A percentile compares a stretch with the other conserved stretches of the same genome.
phyloP scores from a whole-genome alignment of 495 filamentous ascomycete species.

The Penicillium ochrochloron region DNA sequence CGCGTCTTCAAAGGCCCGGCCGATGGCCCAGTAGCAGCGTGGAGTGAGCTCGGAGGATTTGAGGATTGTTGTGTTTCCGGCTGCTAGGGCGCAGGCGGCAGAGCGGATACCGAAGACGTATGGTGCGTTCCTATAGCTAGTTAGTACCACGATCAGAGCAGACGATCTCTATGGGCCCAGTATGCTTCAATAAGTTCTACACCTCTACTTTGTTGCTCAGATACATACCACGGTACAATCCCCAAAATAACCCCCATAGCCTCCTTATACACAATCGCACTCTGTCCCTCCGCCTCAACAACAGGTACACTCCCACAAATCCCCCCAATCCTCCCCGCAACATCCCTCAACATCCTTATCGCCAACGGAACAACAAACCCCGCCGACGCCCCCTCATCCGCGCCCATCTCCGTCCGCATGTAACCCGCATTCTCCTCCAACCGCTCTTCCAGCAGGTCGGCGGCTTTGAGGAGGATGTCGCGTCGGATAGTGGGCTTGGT shows the following conservation, averaged over 20 bases:
- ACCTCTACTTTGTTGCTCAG: not conserved
- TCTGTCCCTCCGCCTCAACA: slow-evolving; percentile 55
- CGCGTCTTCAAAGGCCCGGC: slow-evolving; percentile 69
- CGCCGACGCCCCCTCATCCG: slow-evolving; percentile 47
- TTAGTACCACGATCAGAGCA: not conserved
- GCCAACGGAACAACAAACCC: slow-evolving; percentile 64
- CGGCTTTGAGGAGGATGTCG: slow-evolving; percentile 74
- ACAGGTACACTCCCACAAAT: slow-evolving; percentile 69
- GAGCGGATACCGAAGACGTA: slow-evolving; percentile 71
- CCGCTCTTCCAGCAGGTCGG: slow-evolving; percentile 66
- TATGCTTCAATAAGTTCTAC: not conserved
- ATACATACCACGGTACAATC: slow-evolving; percentile 79
- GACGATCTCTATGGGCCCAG: not conserved
- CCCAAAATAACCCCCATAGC: slow-evolving; percentile 81
- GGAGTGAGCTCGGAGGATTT: slow-evolving; percentile 79
- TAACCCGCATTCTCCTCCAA: slow-evolving; percentile 62
- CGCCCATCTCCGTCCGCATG: slow-evolving; percentile 76
- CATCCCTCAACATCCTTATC: slow-evolving; percentile 67
- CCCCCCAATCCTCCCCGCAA: slow-evolving; percentile 67
- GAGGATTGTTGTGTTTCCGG: slow-evolving; percentile 75
- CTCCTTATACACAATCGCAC: slow-evolving; percentile 74
- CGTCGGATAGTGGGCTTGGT: slow-evolving; percentile 66
- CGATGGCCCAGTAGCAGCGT: slow-evolving; percentile 71
- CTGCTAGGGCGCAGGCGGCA: slow-evolving; percentile 76
- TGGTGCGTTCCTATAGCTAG: slow-evolving; percentile 59